A percentile compares a stretch with the other conserved stretches of the same genome.
These are phyloP conservation scores for Apiospora marii DNA, from an alignment of 2,329 filamentous ascomycete species.

Conservation along the genomic window DNA sequence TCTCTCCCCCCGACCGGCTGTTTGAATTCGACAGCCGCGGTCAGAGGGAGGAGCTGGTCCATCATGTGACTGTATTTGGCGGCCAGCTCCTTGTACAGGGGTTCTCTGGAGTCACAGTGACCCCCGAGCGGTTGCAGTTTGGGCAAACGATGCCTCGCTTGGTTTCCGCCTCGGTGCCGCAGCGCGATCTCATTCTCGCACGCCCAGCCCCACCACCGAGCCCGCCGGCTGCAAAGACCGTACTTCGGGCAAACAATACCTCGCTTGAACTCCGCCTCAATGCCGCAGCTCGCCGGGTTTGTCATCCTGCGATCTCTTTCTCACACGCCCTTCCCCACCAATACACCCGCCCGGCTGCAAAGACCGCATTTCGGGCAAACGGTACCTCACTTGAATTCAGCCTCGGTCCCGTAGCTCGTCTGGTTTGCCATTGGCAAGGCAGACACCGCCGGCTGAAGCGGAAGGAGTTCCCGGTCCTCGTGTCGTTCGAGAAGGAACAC, in stretches of 20 bases:
- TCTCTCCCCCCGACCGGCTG: too few relatives aligned
- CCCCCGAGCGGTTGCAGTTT: too few relatives aligned
- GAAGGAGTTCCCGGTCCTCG: constrained; percentile 38
- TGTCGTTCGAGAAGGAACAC: constrained; percentile 65
- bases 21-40: too few relatives aligned
- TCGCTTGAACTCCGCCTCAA: constrained; percentile 60
- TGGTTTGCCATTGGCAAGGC: neutral
- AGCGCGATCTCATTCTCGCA: constrained; percentile 48
- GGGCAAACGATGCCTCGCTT: too few relatives aligned
- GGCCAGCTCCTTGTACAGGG: too few relatives aligned
- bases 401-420: constrained; percentile 53
- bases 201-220: constrained; percentile 67
- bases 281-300: constrained; percentile 46
- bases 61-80: too few relatives aligned
- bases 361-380: constrained; percentile 70
- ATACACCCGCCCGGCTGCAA: constrained; percentile 64
- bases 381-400: constrained; percentile 66
- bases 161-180: too few relatives aligned
- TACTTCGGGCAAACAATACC: constrained; percentile 74
- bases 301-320: too few relatives aligned
- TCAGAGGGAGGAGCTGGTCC: too few relatives aligned
- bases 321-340: constrained; percentile 55
- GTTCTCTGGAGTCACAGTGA: too few relatives aligned
- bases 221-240: constrained; percentile 65
- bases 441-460: too few relatives aligned